phyloP scores from a whole-genome alignment of 202 grass and related monocot genomes.

The Cymbopogon flexuosus region DNA sequence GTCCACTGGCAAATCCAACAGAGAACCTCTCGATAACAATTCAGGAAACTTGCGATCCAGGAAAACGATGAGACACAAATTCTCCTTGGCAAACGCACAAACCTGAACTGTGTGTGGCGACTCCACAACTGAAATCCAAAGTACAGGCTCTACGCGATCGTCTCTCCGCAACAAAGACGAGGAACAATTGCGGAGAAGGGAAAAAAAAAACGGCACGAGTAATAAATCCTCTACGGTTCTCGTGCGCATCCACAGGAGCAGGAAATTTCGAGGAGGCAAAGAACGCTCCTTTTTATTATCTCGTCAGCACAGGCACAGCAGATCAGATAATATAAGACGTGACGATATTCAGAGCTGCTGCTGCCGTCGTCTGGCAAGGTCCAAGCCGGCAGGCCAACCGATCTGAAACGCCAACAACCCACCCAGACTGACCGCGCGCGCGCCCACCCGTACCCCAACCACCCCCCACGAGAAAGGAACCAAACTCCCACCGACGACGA shows the following conservation, averaged over 20 bases:
- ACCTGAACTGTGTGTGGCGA: neutral
- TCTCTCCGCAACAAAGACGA: neutral
- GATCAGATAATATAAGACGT: neutral
- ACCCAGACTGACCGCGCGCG: neutral
- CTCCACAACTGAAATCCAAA: constrained; percentile 17
- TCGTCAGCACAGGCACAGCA: neutral
- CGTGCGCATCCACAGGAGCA: neutral
- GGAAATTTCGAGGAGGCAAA: neutral
- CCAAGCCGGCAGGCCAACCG: constrained; percentile 31
- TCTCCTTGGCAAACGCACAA: neutral
- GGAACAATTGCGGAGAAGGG: neutral
- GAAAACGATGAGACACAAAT: neutral
- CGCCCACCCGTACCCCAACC: constrained; percentile 21
- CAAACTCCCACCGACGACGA: neutral
- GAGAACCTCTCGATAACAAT: constrained; percentile 34
- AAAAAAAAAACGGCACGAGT: constrained; percentile 31
- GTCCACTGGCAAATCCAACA: constrained; percentile 3
- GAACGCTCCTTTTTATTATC: neutral
- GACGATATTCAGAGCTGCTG: neutral
- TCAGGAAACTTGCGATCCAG: constrained; percentile 22
- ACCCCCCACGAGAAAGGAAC: constrained; percentile 16
- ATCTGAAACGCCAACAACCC: constrained; percentile 39
- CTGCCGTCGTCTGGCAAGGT: neutral
- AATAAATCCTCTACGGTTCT: neutral
- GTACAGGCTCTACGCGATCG: neutral